Conservation (phyloP, 2,329 filamentous ascomycete species). For the Coniosporium tulheliwenetii region DNA sequence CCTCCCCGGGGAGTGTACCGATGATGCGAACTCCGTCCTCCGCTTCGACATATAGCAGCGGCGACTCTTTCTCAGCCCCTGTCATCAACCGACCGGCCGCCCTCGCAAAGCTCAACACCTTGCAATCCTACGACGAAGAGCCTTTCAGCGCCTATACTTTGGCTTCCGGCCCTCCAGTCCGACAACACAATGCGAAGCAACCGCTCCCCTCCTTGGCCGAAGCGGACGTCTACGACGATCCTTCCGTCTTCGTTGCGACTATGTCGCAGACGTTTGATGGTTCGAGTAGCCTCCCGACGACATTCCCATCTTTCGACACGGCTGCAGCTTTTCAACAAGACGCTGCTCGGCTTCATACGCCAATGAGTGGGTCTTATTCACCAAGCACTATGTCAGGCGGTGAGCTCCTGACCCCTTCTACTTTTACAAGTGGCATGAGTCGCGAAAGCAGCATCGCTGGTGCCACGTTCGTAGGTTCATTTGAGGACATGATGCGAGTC, state of each 20-base stretch:
- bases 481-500: conserved; percentile 24
- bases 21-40: conserved; percentile 16
- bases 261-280: conserved; percentile 6
- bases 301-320: no score
- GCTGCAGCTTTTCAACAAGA: no score
- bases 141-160: background rate
- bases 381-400: conserved; percentile 19
- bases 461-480: conserved; percentile 21
- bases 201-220: no score
- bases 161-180: background rate
- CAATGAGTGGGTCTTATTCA: conserved; percentile 10
- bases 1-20: conserved; percentile 12
- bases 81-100: conserved; percentile 10
- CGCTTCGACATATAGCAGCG: conserved; percentile 2
- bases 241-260: background rate
- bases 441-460: conserved; percentile 27
- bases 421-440: conserved; percentile 26
- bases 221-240: background rate
- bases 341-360: no score
- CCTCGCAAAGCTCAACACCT: conserved; percentile 4
- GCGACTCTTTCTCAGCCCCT: background rate
- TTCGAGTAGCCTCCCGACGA: background rate
- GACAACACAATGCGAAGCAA: no score
- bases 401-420: conserved; percentile 19
- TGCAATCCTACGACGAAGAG: background rate